A percentile compares a stretch with the other conserved stretches of the same genome.
phyloP scores from a whole-genome alignment of 257 asterid genomes.

The Anisodus acutangulus region DNA sequence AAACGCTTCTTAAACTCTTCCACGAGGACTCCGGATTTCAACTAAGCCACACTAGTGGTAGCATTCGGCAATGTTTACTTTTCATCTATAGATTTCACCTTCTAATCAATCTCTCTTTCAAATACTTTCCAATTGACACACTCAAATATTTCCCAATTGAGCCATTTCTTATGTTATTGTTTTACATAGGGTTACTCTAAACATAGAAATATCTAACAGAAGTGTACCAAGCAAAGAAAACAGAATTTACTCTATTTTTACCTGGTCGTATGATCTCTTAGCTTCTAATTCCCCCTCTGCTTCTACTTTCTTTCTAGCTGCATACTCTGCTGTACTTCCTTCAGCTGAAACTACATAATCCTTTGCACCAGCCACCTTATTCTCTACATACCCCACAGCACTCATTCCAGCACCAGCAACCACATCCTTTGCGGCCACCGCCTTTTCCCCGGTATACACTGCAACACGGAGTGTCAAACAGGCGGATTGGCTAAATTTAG shows the following conservation, averaged over 20 bases:
- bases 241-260: neutral
- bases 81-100: neutral
- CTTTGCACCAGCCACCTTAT: constrained; percentile 61
- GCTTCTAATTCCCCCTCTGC: constrained; percentile 47
- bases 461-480: constrained; percentile 37
- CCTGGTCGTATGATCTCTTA: constrained; percentile 40
- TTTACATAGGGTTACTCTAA: too few species aligned
- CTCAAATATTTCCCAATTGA: too few species aligned
- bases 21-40: too few species aligned
- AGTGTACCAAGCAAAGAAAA: neutral
- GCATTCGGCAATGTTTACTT: neutral
- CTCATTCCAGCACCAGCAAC: constrained; percentile 67
- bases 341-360: constrained; percentile 59
- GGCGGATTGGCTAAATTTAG: too few species aligned
- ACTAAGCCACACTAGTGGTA: neutral
- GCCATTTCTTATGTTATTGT: too few species aligned
- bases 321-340: constrained; percentile 66
- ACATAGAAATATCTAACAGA: too few species aligned
- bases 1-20: too few species aligned
- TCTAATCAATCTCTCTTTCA: too few species aligned
- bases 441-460: constrained; percentile 56
- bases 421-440: constrained; percentile 56
- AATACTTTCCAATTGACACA: neutral
- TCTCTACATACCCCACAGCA: constrained; percentile 45
- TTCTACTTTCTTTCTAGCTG: constrained; percentile 68